These are phyloP conservation scores for Leccinum sublutescens DNA, from an alignment of 768 basidiomycete genomes.

Conservation along the genomic window DNA sequence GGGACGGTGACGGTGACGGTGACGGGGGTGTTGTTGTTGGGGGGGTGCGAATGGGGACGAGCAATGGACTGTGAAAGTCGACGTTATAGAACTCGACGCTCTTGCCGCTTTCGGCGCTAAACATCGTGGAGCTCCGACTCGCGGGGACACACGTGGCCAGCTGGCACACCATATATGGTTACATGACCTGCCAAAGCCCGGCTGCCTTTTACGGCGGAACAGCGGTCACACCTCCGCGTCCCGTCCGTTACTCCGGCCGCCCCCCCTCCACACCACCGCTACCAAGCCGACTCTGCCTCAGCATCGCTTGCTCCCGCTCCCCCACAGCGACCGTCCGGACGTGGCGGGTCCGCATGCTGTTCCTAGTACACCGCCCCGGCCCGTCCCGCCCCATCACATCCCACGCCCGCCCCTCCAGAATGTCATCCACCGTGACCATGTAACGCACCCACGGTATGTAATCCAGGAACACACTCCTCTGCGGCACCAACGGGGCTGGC, in stretches of 20 bases:
- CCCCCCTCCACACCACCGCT: neutral
- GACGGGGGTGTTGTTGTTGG: neutral
- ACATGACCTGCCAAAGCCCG: slow-evolving; percentile 20
- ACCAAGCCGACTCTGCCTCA: slow-evolving; percentile 27
- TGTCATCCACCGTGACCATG: slow-evolving; percentile 69
- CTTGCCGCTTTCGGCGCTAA: slow-evolving; percentile 23
- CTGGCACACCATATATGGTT: slow-evolving; percentile 19
- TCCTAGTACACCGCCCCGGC: slow-evolving; percentile 52
- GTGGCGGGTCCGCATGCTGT: slow-evolving; percentile 49
- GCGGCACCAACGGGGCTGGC: slow-evolving; percentile 42
- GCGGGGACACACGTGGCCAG: slow-evolving; percentile 31
- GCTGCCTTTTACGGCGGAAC: neutral
- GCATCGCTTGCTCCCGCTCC: slow-evolving; percentile 35
- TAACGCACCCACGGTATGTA: slow-evolving; percentile 66
- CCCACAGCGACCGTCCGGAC: slow-evolving; percentile 43
- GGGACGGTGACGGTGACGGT: too few species aligned
- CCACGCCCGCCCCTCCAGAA: slow-evolving; percentile 26
- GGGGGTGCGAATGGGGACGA: slow-evolving; percentile 1
- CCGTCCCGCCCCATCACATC: slow-evolving; percentile 32
- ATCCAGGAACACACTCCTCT: slow-evolving; percentile 55
- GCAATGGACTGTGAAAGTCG: slow-evolving; percentile 23
- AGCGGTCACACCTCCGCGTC: neutral
- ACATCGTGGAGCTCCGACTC: slow-evolving; percentile 30
- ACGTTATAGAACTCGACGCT: slow-evolving; percentile 30
- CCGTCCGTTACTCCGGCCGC: neutral